Evolutionary conservation across 768 basidiomycete genomes (phyloP), one percentile per base, ranked within the genome.

Genomic region (Rhizopogon vinicolor): DNA sequence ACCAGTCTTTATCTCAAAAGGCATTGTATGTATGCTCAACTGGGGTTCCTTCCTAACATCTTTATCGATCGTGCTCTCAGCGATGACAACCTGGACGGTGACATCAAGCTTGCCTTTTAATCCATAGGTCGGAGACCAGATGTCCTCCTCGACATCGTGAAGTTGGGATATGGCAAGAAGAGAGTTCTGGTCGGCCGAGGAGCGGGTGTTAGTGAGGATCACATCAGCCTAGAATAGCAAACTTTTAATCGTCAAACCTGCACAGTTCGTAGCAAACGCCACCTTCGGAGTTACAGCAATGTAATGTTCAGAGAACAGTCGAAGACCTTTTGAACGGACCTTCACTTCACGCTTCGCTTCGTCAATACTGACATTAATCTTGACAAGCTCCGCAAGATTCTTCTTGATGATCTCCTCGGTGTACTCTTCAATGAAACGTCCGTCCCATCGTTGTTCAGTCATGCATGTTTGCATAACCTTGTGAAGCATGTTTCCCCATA

Each of bases 1-100:
- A 2, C 97, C 97, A 0, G 97, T 99, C 73, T 99, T 99, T 72
- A 99, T 92, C 69, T 99, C 97, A 52, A 99, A 85, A 1, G 96
- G 96, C 61, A 87, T 77, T 46, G 65, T 58, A 62, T 71, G 54
- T 52, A 60, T 53, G 19, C 57, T 62, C 39, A 65, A 56, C n/a
- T 63, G 50, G 40, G 54, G 64, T 59, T 64, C 31, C 40, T 53
- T 54, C 16, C 63, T 63, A 52, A 22, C 25, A 16, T 44, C 2
- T 9, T 61, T 60, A 37, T 67, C 66, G 13, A 57, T 39, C 56
- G 65, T 75, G 28, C 68, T 69, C 52, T 85, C 84, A 7, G 78
- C 69, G 42, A 93, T 78, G 33, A 84, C 68, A 0, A 83, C 83
- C 58, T 90, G 78, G 2, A 98, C 84, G 2, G 89, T 93, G 1